Base-by-base conservation (phyloP, 148 eudicot genomes). In the Linanthus parryae region DNA sequence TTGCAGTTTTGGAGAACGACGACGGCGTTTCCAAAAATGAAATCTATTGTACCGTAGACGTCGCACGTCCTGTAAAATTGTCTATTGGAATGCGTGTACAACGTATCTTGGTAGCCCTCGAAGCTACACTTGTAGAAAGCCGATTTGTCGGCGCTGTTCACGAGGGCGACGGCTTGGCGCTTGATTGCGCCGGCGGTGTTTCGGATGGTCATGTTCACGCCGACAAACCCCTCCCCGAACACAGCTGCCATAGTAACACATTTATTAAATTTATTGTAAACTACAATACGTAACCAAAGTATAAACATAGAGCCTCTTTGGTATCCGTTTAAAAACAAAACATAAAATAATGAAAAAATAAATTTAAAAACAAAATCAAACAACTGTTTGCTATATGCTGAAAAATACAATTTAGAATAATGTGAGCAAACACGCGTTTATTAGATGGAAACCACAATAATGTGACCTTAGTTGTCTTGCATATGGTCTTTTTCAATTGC, bases 21-120 rank as follows among this genome's bases (percentile, higher is more conserved):
- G 0, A 89, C 89, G 0, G 95, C 95, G 45, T 85, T 90, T 21
- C 97, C 97, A 43, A 90, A 90, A 22, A 90, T 82, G 62, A 85
- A 90, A 38, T 90, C 97, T 0, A 90, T 85, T 0, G 95, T 90
- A 0, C 97, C 97, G 44, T 82, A 85, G 3, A 90, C 61, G 46
- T 90, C 91, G 16, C 97, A 90, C 35, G 85, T 80, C 10, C 68
- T 26, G 34, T 85, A 90, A 42, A 85, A 90, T 50, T 90, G 97
- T 3, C 97, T 25, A 16, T 83, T 62, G 9, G 92, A 83, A 52
- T 90, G 92, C 1, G 52, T 71, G 58, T 90, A 90, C 17, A 90
- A 40, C 1, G 97, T 90, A 57, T 90, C 97, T 59, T 90, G 97
- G 66, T 85, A 89, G 0, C 61, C 97, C 45, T 89, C 95, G 27